Conservation (phyloP, 1,284 basidiomycete species). For the Cystobasidiaceae sp. region DNA sequence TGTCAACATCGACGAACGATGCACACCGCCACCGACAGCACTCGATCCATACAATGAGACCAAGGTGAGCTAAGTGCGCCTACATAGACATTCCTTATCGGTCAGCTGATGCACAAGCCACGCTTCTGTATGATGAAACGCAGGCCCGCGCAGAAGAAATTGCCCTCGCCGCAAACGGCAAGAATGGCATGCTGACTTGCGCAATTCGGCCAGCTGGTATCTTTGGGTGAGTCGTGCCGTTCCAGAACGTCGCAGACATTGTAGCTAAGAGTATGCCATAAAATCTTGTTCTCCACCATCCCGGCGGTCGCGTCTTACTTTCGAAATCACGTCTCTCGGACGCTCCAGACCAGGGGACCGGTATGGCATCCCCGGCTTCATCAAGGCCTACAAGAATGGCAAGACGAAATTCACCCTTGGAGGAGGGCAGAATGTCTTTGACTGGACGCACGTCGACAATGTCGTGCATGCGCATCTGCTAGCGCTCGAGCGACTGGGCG, state of each 20-base stretch:
- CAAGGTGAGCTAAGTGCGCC: conserved; percentile 54
- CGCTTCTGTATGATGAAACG: not conserved
- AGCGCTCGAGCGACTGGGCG: conserved; percentile 75
- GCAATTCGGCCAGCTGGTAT: conserved; percentile 92
- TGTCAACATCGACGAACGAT: conserved; percentile 85
- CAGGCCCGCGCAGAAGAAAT: conserved; percentile 74
- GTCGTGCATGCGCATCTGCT: conserved; percentile 91
- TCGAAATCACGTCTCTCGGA: no score
- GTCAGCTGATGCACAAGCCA: no score
- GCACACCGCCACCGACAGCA: conserved; percentile 66
- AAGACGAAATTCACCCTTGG: conserved; percentile 94
- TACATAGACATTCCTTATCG: not conserved
- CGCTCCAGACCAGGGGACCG: conserved; percentile 88
- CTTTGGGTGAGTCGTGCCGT: conserved; percentile 64
- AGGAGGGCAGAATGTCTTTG: conserved; percentile 86
- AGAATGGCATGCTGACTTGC: conserved; percentile 75
- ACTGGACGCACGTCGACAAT: conserved; percentile 97
- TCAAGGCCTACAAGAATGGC: conserved; percentile 70
- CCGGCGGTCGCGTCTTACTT: no score
- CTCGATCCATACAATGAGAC: conserved; percentile 94
- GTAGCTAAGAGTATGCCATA: no score
- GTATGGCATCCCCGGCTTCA: conserved; percentile 75
- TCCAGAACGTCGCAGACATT: no score
- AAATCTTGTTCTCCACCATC: no score
- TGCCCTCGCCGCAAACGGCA: conserved; percentile 78